Percentiles rank a stretch among this genome's conserved stretches.
phyloP scores from a whole-genome alignment of 495 filamentous ascomycete genomes.

The Penicillium herquei region DNA sequence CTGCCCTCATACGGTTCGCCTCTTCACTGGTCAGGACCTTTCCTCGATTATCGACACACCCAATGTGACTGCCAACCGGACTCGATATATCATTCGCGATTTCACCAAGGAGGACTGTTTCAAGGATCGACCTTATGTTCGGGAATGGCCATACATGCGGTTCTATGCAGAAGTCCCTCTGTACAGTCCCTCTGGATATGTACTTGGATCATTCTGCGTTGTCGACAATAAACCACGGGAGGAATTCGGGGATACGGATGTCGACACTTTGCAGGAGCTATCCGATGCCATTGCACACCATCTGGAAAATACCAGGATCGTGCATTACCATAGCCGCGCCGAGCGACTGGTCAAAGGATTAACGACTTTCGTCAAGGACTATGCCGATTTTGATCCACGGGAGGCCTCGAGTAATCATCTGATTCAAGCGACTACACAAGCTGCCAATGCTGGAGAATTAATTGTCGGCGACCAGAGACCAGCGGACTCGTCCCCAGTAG shows the following conservation, averaged over 20 bases:
- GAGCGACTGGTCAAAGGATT: conserved; percentile 32
- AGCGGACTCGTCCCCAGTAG: background rate
- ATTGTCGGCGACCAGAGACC: background rate
- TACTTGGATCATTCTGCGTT: conserved; percentile 62
- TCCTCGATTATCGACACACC: conserved; percentile 22
- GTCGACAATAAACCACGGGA: conserved; percentile 53
- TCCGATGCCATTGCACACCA: conserved; percentile 31
- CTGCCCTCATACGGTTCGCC: conserved; percentile 46
- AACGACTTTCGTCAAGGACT: conserved; percentile 31
- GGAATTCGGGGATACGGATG: conserved; percentile 28
- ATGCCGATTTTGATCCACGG: conserved; percentile 26
- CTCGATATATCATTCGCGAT: conserved; percentile 50
- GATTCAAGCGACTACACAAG: conserved; percentile 5
- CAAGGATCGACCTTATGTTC: conserved; percentile 40
- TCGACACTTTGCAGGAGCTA: conserved; percentile 30
- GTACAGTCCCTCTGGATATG: conserved; percentile 54
- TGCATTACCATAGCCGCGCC: conserved; percentile 25
- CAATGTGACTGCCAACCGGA: conserved; percentile 27
- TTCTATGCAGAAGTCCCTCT: conserved; percentile 69
- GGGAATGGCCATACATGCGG: conserved; percentile 39
- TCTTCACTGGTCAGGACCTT: conserved; percentile 27
- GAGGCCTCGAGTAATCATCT: conserved; percentile 15
- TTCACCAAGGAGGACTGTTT: conserved; percentile 49
- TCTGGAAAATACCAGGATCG: conserved; percentile 33
- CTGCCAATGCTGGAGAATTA: background rate